Evolutionary conservation across 1,284 basidiomycete species (phyloP).

Genomic region (Trametes polyzona): DNA sequence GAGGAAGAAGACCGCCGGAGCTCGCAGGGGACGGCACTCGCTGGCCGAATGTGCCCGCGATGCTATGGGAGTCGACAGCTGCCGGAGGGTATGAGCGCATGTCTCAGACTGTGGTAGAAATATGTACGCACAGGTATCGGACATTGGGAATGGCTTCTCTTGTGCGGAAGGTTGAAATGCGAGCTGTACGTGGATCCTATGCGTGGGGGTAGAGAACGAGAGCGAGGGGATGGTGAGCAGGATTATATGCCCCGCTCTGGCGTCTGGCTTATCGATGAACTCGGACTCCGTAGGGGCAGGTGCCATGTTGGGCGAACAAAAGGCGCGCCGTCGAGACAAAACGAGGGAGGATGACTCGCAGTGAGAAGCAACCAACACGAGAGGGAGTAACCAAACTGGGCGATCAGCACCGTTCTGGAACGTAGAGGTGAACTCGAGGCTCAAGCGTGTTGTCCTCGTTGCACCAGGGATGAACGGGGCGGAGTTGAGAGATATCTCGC

Average conservation of each 20-base stretch:
- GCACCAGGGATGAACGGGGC: no score
- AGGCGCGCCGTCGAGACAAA: background rate
- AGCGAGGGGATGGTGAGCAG: slow-evolving; percentile 5
- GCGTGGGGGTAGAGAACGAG: slow-evolving; percentile 8
- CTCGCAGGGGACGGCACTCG: no score
- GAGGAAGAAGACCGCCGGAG: no score
- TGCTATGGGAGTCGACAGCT: no score
- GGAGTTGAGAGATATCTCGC: no score
- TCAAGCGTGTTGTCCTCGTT: no score
- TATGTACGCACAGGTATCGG: background rate
- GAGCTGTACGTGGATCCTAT: slow-evolving; percentile 1
- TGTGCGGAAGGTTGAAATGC: background rate
- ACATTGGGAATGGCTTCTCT: background rate
- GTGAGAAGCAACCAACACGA: background rate
- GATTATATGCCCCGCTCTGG: slow-evolving; percentile 1
- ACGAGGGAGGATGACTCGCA: slow-evolving; percentile 2
- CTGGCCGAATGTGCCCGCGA: no score
- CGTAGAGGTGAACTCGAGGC: no score
- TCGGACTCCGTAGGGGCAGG: background rate
- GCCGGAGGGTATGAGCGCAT: no score
- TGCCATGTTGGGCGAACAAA: slow-evolving; percentile 5
- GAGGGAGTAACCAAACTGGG: no score
- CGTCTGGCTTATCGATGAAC: slow-evolving; percentile 1
- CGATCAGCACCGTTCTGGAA: no score
- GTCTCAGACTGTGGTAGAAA: no score